Evolutionary conservation across 345 rosid species (phyloP), one percentile per base, ranked within the genome.

Genomic region (Xanthoceras sorbifolium): DNA sequence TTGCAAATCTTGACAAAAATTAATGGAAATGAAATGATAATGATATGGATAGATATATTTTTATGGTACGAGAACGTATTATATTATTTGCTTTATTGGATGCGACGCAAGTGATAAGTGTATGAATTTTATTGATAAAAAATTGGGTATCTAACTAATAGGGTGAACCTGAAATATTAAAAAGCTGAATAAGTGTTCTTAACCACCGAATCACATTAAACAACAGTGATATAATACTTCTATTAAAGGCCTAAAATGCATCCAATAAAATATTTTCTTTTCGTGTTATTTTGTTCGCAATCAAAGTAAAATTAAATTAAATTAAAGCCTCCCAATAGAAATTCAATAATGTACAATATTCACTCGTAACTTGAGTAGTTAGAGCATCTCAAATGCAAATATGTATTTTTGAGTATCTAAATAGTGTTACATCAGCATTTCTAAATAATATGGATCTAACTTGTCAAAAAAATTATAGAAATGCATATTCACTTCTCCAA

Each of bases 21-120:
- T 50, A 31, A 31, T 69, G 38, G 71, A 72, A 76, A 76, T 77
- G 79, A 74, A 75, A 79, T 74, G 81, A 72, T 67, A 72, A 76
- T 76, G 67, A 46, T 82, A 71, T 74, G 78, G 74, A 67, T 22
- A n/a, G n/a, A 38, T 52, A 66, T n/a, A 32, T 55, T 61, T 75
- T 64, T 65, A 64, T 22, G 55, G 28, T 42, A 46, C 17, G 15
- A 14, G 52, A 46, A 11, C 52, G 3, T 34, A 63, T 74, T 70
- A 15, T 68, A 63, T 34, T 64, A 36, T 71, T 71, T 77, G 70
- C 73, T 78, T 80, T 73, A 67, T 78, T 78, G 70, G 62, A 54
- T 50, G 38, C 67, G 61, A n/a, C n/a, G n/a, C n/a, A n/a, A 42
- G 23, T 32, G 34, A 46, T 4, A 46, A 3, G 6, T 22, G 64